Base-by-base conservation (phyloP, 2,329 filamentous ascomycete species). In the Tothia fuscella region DNA sequence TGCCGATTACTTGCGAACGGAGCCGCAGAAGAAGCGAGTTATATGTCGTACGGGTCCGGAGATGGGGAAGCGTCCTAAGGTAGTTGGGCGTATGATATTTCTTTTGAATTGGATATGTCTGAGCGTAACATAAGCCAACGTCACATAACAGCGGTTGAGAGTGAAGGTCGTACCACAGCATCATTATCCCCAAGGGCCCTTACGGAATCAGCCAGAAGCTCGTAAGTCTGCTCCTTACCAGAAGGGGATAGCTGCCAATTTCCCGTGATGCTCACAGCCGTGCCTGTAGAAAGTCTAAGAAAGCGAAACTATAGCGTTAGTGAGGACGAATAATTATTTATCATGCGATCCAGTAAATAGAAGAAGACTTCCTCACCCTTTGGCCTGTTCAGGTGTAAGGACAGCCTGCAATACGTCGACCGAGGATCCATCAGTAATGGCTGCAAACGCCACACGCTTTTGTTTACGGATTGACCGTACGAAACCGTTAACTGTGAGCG, bases 91-190 rank as follows among this genome's bases (percentile, higher is more conserved):
- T 85, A 52, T 95, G 88, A 52, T 91, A 94, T 63, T 96, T 96
- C 63, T 94, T 94, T 63, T 98, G 91, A 19, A 98, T 76, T 3
- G 91, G 91, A 56, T 85, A 93, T 48, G 80, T 83, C 83, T 96
- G 54, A n/a, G n/a, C n/a, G 21, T 41, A 42, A 5, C 24, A 26
- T 19, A 28, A 14, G 38, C 31, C n/a, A 40, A 28, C 29, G 29
- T 20, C 22, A 2, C 10, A 5, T 21, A 17, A n/a, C 7, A 33
- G 14, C 10, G 9, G 16, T 16, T n/a, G 6, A 6, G 24, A 9
- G 33, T 12, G 14, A 14, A 21, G 16, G 12, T 30, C 25, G 33
- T 68, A 91, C 86, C 61, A 80, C 75, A 50, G 86, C 72, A 65
- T 95, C 80, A 39, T 87, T 83, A 30, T 76, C 66, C 34, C 89